A percentile compares a stretch with the other conserved stretches of the same genome.
Conservation (phyloP, 2,329 filamentous ascomycete genomes). For the Ascochyta rabiei region DNA sequence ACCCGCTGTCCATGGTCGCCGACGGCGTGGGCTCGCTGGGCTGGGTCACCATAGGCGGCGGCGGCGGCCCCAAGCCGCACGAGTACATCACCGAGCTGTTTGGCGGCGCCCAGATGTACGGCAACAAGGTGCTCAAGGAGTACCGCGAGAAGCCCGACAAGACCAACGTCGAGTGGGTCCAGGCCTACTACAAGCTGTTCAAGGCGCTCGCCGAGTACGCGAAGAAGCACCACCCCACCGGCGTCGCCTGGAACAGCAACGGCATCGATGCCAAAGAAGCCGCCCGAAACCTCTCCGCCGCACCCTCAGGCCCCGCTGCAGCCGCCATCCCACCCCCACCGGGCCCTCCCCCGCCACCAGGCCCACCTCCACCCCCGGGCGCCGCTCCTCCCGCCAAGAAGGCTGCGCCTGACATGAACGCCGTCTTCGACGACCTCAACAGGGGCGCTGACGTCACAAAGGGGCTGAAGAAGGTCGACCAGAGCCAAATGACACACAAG, state of each 20-base stretch:
- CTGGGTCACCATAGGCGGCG: constrained; percentile 80
- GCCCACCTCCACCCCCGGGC: constrained; percentile 41
- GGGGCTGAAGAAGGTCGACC: constrained; percentile 89
- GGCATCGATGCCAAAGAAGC: constrained; percentile 74
- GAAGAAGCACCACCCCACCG: constrained; percentile 79
- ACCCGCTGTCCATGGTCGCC: constrained; percentile 83
- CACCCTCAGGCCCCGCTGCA: constrained; percentile 51
- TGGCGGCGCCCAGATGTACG: constrained; percentile 87
- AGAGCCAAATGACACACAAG: constrained; percentile 97
- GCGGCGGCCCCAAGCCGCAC: constrained; percentile 67
- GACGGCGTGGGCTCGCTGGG: constrained; percentile 89
- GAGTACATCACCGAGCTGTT: constrained; percentile 86
- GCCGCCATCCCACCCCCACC: constrained; percentile 73
- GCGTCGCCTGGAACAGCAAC: constrained; percentile 86
- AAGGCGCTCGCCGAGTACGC: constrained; percentile 82
- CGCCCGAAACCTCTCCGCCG: constrained; percentile 62
- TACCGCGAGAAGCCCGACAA: constrained; percentile 79
- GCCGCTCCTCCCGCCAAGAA: constrained; percentile 59
- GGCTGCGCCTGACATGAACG: constrained; percentile 69
- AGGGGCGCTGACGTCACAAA: constrained; percentile 87
- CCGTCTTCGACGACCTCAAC: constrained; percentile 92
- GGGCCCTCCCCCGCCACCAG: constrained; percentile 67
- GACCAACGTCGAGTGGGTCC: constrained; percentile 83
- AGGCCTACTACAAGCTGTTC: constrained; percentile 91
- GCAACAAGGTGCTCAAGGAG: constrained; percentile 90